Conservation (phyloP, 2,329 filamentous ascomycete genomes). For the Penicillium sp. region DNA sequence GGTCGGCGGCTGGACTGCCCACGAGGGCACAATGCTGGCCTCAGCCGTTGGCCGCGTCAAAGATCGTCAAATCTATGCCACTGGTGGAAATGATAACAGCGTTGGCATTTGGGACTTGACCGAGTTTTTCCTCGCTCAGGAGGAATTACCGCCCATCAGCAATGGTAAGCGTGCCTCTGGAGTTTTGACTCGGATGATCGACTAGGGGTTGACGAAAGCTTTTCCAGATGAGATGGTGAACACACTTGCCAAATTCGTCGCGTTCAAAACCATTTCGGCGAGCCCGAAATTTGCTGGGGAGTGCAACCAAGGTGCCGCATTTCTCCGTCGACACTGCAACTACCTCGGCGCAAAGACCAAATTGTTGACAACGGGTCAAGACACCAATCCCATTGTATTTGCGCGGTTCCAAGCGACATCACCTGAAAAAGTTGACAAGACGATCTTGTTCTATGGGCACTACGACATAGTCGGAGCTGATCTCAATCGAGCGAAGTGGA, state of each 20-base stretch:
- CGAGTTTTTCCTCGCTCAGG: constrained; percentile 47
- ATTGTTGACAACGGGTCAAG: constrained; percentile 74
- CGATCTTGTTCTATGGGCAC: constrained; percentile 93
- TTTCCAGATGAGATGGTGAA: constrained; percentile 55
- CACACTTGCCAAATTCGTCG: constrained; percentile 77
- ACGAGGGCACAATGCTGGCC: constrained; percentile 79
- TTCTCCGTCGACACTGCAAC: constrained; percentile 83
- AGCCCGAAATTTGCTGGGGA: constrained; percentile 81
- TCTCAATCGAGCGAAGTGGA: constrained; percentile 75
- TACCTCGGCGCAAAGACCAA: constrained; percentile 84
- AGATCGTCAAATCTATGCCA: constrained; percentile 77
- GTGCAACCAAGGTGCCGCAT: constrained; percentile 86
- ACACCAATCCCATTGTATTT: constrained; percentile 85
- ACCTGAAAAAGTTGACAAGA: constrained; percentile 63
- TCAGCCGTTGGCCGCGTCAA: constrained; percentile 69
- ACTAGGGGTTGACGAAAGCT: not conserved
- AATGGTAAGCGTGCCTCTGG: constrained; percentile 42
- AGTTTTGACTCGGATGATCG: not conserved
- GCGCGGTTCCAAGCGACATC: constrained; percentile 77
- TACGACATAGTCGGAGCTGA: constrained; percentile 96
- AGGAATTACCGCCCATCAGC: constrained; percentile 47
- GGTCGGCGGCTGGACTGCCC: constrained; percentile 71
- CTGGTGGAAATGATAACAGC: constrained; percentile 85
- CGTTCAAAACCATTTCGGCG: constrained; percentile 86
- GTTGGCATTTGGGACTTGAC: constrained; percentile 82